phyloP scores from a whole-genome alignment of 177 flowering plant species.

The Telopea speciosissima region DNA sequence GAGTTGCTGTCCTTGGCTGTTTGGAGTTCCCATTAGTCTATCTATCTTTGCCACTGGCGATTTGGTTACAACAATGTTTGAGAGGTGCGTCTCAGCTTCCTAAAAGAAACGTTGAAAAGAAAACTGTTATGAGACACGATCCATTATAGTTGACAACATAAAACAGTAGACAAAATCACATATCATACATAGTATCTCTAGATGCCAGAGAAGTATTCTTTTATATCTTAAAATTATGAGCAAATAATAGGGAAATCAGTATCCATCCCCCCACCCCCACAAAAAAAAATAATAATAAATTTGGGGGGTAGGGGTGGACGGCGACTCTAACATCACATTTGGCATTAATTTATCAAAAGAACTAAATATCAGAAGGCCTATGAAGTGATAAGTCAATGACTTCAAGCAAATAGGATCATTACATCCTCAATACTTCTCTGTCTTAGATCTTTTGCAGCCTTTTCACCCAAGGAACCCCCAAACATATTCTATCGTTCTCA shows the following conservation, averaged over 20 bases:
- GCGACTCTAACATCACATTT: no score
- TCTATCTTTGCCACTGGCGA: constrained; percentile 70
- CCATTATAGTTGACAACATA: neutral
- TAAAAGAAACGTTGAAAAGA: neutral
- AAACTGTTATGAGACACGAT: no score
- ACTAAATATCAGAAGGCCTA: neutral
- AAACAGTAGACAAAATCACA: neutral
- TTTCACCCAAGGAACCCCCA: constrained; percentile 62
- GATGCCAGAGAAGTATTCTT: neutral
- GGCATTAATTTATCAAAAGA: no score
- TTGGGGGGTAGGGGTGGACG: no score
- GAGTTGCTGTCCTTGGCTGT: constrained; percentile 64
- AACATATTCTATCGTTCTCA: constrained; percentile 57
- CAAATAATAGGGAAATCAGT: no score
- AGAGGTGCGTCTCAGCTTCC: constrained; percentile 69
- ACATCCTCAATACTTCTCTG: constrained; percentile 77
- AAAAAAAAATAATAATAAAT: no score
- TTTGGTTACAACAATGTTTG: constrained; percentile 73
- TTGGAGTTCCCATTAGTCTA: constrained; percentile 61
- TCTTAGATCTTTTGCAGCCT: constrained; percentile 68
- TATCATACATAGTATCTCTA: neutral
- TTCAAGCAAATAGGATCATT: constrained; percentile 2
- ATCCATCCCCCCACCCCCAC: no score
- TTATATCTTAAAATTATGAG: no score
- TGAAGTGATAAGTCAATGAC: constrained; percentile 1